Evolutionary conservation across 768 basidiomycete genomes (phyloP).

Genomic region (Albatrellus ellisii): DNA sequence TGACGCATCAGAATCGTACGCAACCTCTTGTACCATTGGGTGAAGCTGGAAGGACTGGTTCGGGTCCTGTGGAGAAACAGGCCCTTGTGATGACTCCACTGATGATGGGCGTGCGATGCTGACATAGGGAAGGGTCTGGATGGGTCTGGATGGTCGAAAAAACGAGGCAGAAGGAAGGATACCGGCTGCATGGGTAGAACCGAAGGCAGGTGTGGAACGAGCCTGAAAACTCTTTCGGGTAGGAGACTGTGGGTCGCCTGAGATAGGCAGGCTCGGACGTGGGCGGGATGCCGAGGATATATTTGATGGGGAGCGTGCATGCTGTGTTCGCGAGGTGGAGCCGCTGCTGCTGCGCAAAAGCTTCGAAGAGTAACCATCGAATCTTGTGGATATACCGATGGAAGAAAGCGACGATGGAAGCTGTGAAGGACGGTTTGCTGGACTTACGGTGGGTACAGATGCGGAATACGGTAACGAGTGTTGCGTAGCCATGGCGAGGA

Average conservation of each 20-base stretch:
- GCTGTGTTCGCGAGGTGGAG: not conserved
- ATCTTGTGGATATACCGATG: conserved; percentile 11
- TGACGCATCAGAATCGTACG: conserved; percentile 32
- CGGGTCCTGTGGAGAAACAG: conserved; percentile 6
- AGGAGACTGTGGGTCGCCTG: conserved; percentile 5
- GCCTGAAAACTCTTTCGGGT: conserved; percentile 3
- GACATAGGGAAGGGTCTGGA: conserved; percentile 28
- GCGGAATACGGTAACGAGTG: conserved; percentile 15
- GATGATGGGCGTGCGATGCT: conserved; percentile 21
- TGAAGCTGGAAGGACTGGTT: conserved; percentile 28
- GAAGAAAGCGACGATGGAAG: conserved; percentile 12
- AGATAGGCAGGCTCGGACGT: not conserved
- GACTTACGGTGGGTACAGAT: conserved; percentile 7
- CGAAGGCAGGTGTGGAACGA: conserved; percentile 7
- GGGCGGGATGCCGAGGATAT: conserved; percentile 10
- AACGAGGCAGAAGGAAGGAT: conserved; percentile 72
- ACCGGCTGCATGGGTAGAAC: conserved; percentile 52
- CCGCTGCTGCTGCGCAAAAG: conserved; percentile 3
- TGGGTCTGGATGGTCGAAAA: conserved; percentile 58
- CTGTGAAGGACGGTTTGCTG: conserved; percentile 12
- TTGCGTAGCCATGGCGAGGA: conserved; percentile 9
- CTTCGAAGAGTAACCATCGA: conserved; percentile 4
- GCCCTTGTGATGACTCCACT: conserved; percentile 16
- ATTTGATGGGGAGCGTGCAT: conserved; percentile 8
- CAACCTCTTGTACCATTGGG: conserved; percentile 23